A percentile compares a stretch with the other conserved stretches of the same genome.
phyloP scores from a whole-genome alignment of 2,329 filamentous ascomycete species.

The Leptographium lundbergii region DNA sequence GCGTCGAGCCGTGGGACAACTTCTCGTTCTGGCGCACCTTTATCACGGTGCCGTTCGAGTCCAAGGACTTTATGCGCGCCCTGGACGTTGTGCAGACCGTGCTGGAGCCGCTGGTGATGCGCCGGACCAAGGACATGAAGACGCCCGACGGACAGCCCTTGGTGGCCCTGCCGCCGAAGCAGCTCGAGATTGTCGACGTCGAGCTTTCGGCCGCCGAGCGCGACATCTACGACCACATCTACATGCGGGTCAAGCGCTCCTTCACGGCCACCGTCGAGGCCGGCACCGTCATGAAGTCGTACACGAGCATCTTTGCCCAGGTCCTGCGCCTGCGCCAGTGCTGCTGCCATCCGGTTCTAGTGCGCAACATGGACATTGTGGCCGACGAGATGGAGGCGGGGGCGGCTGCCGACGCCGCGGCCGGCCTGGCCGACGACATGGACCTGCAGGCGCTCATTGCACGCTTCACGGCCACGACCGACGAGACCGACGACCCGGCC shows the following conservation, averaged over 20 bases:
- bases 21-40: slow-evolving; percentile 99
- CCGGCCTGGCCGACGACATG: slow-evolving; percentile 88
- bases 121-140: slow-evolving; percentile 96
- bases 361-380: slow-evolving; percentile 71
- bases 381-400: slow-evolving; percentile 80
- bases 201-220: slow-evolving; percentile 75
- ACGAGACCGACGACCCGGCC: slow-evolving; percentile 37
- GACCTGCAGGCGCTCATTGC: slow-evolving; percentile 78
- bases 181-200: slow-evolving; percentile 74
- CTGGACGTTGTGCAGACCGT: slow-evolving; percentile 96
- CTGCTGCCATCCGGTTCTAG: slow-evolving; percentile 85
- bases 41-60: slow-evolving; percentile 94
- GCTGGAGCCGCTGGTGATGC: slow-evolving; percentile 85
- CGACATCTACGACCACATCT: slow-evolving; percentile 89
- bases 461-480: slow-evolving; percentile 55
- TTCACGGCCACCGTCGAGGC: slow-evolving; percentile 81
- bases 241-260: slow-evolving; percentile 65
- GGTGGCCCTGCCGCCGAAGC: slow-evolving; percentile 70
- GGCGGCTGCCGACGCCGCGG: slow-evolving; percentile 62
- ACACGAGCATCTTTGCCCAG: slow-evolving; percentile 94
- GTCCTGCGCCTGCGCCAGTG: slow-evolving; percentile 85
- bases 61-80: slow-evolving; percentile 83
- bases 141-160: slow-evolving; percentile 67
- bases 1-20: slow-evolving; percentile 95
- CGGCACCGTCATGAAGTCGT: slow-evolving; percentile 88